phyloP scores from a whole-genome alignment of 2,329 filamentous ascomycete genomes.

The Mycosphaerella sp. region DNA sequence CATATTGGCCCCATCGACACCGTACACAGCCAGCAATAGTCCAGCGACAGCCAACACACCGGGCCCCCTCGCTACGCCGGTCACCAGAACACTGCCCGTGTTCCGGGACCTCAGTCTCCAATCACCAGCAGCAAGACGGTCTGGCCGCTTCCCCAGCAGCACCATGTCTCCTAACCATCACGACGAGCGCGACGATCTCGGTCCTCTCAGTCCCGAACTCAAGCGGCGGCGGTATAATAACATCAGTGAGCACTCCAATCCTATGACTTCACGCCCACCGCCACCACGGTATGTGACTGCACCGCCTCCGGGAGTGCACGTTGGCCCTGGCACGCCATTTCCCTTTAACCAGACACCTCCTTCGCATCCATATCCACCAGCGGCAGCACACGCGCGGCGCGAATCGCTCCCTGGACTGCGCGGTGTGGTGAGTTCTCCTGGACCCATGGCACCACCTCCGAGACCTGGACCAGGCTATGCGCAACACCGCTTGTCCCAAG shows the following conservation, averaged over 20 bases:
- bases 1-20: conserved; percentile 57
- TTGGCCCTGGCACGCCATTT: conserved; percentile 36
- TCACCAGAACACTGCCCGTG: conserved; percentile 33
- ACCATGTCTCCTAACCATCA: conserved; percentile 30
- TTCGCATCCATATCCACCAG: conserved; percentile 38
- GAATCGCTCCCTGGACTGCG: conserved; percentile 40
- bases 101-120: conserved; percentile 33
- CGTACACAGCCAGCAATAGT: conserved; percentile 35
- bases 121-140: conserved; percentile 30
- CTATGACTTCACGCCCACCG: conserved; percentile 36
- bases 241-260: conserved; percentile 34
- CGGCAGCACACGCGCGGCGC: conserved; percentile 29
- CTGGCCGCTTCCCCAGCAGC: conserved; percentile 25
- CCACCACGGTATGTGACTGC: conserved; percentile 26
- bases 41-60: conserved; percentile 30
- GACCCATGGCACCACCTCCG: conserved; percentile 50
- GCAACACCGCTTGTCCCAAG: conserved; percentile 31
- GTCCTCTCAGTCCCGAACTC: conserved; percentile 48
- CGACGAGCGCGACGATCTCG: conserved; percentile 38
- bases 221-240: conserved; percentile 58
- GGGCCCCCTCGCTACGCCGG: conserved; percentile 29
- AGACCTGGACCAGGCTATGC: conserved; percentile 38
- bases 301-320: conserved; percentile 13
- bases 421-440: conserved; percentile 30
- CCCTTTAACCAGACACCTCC: conserved; percentile 34